Conservation (phyloP, 768 basidiomycete species). For the Scleroderma citrinum region DNA sequence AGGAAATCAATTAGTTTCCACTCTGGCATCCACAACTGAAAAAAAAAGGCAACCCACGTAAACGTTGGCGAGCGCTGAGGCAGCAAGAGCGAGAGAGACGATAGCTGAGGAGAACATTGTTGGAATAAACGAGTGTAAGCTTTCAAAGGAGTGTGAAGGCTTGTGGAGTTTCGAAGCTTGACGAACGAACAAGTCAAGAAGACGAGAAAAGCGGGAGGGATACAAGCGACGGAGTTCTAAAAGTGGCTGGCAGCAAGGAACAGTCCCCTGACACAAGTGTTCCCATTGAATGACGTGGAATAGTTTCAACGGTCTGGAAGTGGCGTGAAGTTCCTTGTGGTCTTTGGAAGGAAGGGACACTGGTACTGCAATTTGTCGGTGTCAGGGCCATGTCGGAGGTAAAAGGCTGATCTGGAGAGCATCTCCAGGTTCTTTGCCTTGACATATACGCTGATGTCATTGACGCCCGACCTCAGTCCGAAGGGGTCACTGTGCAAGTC, state of each 20-base stretch:
- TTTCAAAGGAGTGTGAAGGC: slow-evolving; percentile 21
- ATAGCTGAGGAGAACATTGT: slow-evolving; percentile 50
- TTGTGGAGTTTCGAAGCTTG: background rate
- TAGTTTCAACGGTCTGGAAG: too few relatives aligned
- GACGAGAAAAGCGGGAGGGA: slow-evolving; percentile 3
- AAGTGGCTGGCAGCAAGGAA: background rate
- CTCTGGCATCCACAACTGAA: background rate
- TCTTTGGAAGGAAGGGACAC: too few relatives aligned
- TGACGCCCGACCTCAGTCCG: too few relatives aligned
- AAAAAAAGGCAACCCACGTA: slow-evolving; percentile 39
- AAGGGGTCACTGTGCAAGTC: too few relatives aligned
- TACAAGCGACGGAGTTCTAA: slow-evolving; percentile 29
- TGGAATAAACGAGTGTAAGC: slow-evolving; percentile 8
- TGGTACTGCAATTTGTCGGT: too few relatives aligned
- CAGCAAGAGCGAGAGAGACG: slow-evolving; percentile 45
- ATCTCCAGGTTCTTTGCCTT: too few relatives aligned
- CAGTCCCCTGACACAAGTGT: too few relatives aligned
- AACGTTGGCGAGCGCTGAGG: slow-evolving; percentile 50
- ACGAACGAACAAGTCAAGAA: background rate
- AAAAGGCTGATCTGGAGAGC: too few relatives aligned
- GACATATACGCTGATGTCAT: too few relatives aligned
- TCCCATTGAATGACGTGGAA: too few relatives aligned
- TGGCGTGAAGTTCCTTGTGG: too few relatives aligned
- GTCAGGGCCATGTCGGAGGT: too few relatives aligned
- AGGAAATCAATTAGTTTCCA: slow-evolving; percentile 1